Base-by-base conservation (phyloP, 805 yeast genomes). In the Priceomyces haplophilus region DNA sequence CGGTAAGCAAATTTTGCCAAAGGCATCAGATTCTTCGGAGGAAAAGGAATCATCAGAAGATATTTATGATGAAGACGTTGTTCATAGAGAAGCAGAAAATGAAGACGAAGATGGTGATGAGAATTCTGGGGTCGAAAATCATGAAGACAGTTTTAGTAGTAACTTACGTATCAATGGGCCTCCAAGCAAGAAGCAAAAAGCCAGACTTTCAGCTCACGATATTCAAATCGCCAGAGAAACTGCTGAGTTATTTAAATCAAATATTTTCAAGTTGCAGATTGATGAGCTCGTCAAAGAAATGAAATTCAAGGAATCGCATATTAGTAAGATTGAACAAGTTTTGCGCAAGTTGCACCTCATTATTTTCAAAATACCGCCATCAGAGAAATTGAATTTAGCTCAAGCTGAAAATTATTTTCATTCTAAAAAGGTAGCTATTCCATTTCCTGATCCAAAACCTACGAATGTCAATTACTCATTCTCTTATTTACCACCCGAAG, bases 361-460 rank as follows among this genome's bases (percentile, higher is more conserved):
- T 17, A 78, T 90, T 27, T 80, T 81, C 52, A 71, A 72, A 45
- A 71, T 89, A 3, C 87, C 90, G 4, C 76, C 76, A 7, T 64
- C 79, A 40, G 70, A 70, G 18, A 72, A 69, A 44, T 65, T 76
- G 43, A 54, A 80, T 0, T 63, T 89, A 29, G 67, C 70, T 2
- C 84, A 88, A 43, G 86, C 83, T 0, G 84, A 80, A 48, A 45
- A 65, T 6, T 68, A 69, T 45, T 77, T 85, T 54, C 60, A 71
- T 42, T 63, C 72, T 20, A 74, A 78, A 50, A 73, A 72, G 34
- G 75, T 85, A 7, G 65, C 78, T 0, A 79, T 88, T 13, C 97
- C 98, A 25, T 91, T 85, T 64, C 87, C 93, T 10, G 96, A 90
- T 58, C 97, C 97, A 13, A 85, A 83, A 58, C 97, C 97, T 25